A percentile compares a stretch with the other conserved stretches of the same genome.
Evolutionary conservation across 2,329 filamentous ascomycete genomes (phyloP).

Genomic region (Penicillium corylophilum): DNA sequence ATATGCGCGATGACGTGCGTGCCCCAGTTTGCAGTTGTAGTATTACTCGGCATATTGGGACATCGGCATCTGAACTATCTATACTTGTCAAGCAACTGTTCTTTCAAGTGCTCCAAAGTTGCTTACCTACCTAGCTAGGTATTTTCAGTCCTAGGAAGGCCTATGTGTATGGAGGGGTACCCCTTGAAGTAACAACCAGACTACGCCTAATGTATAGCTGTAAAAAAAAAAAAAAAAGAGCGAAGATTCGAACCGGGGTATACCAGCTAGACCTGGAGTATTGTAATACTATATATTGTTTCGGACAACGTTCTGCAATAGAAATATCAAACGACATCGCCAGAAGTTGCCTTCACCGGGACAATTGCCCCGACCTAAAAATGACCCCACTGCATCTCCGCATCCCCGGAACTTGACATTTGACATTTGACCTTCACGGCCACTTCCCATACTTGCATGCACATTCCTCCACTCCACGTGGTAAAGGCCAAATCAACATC

Average conservation of each 20-base stretch:
- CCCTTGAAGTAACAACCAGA: too few species aligned
- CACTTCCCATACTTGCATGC: neutral
- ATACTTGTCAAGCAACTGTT: too few species aligned
- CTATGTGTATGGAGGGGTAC: too few species aligned
- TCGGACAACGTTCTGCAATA: too few species aligned
- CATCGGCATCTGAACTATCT: neutral
- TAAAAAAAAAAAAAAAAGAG: too few species aligned
- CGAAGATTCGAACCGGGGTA: neutral
- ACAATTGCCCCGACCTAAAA: neutral
- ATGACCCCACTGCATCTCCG: slow-evolving; percentile 11
- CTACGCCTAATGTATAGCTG: too few species aligned
- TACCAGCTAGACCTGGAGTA: neutral
- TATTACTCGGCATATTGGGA: neutral
- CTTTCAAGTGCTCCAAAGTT: too few species aligned
- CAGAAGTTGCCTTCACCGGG: neutral
- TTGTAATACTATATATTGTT: neutral
- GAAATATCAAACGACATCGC: neutral
- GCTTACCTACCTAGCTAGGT: neutral
- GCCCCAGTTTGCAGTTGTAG: neutral
- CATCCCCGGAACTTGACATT: slow-evolving; percentile 4
- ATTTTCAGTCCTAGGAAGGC: too few species aligned
- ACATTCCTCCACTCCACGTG: neutral
- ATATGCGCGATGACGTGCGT: neutral
- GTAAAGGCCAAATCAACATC: neutral
- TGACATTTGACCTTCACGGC: neutral